Conservation (phyloP, 148 eudicot genomes). For the Fagopyrum esculentum region DNA sequence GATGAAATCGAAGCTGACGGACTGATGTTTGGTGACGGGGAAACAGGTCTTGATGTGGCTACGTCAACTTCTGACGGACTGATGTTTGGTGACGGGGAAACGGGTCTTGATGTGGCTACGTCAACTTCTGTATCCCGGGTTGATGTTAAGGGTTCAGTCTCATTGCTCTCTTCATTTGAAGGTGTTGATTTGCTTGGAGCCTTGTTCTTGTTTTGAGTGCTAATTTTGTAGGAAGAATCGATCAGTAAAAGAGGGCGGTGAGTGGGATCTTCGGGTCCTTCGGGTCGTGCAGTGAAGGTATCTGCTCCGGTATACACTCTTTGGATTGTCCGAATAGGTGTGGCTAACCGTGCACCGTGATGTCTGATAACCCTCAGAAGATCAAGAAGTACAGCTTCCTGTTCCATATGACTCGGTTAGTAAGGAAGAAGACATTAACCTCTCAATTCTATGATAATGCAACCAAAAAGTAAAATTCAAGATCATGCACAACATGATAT, state of each 20-base stretch:
- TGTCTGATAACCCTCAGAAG: slow-evolving; percentile 83
- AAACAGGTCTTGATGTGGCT: neutral
- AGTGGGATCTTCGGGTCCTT: slow-evolving; percentile 32
- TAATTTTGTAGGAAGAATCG: slow-evolving; percentile 69
- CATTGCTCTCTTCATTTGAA: slow-evolving; percentile 15
- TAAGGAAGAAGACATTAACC: neutral
- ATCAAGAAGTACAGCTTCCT: slow-evolving; percentile 86
- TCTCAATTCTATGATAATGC: neutral
- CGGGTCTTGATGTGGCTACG: neutral
- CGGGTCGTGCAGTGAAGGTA: slow-evolving; percentile 38
- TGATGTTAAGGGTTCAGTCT: neutral
- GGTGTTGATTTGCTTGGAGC: slow-evolving; percentile 34
- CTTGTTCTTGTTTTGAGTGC: slow-evolving; percentile 64
- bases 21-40: slow-evolving; percentile 14
- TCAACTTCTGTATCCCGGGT: neutral
- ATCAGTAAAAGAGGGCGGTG: slow-evolving; percentile 56
- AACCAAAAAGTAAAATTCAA: neutral
- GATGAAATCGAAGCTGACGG: neutral
- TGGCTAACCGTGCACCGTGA: slow-evolving; percentile 85
- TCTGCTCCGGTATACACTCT: slow-evolving; percentile 61
- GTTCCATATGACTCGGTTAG: slow-evolving; percentile 18
- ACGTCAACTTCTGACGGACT: neutral
- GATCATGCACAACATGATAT: neutral
- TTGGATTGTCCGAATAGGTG: slow-evolving; percentile 87
- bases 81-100: slow-evolving; percentile 15